Base-by-base conservation (phyloP, 2,329 filamentous ascomycete species). In the Aspergillus neoniger region DNA sequence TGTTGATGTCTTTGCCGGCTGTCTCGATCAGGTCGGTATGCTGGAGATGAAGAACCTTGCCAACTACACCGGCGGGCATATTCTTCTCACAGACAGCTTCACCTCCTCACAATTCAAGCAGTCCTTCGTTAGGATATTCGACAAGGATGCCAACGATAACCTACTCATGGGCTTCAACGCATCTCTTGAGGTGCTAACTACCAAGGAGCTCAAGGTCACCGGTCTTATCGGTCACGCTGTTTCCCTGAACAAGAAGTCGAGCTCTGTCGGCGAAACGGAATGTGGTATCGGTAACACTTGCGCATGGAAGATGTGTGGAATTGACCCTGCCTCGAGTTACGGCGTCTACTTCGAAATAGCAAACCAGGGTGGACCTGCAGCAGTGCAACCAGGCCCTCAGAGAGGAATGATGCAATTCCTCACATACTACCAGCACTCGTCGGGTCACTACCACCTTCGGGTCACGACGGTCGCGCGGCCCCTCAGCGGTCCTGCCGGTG, bases 101-200 rank as follows among this genome's bases (percentile, higher is more conserved):
- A 98, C 94, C 4, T 96, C 95, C 0, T 98, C 94, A 60, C 97
- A 99, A 89, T 99, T 98, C 83, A 97, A 95, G 81, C 95, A 99
- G 76, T 98, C 95, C 0, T 99, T 99, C 72, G 90, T 96, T 55
- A 90, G 96, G 61, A 88, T 99, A 17, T 99, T 99, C 73, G 95
- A 99, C 75, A 97, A 97, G 78, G 95, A 99, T 73, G 91, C 85
- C 1, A 90, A 96, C 61, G 95, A 97, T 67, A 96, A 97, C 74
- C 85, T 99, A 14, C 80, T 96, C 9, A 99, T 99, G 95, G 95
- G 92, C 48, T 99, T 99, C 82, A 99, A 99, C 73, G 95, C 92
- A 32, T 92, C 93, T 10, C 83, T 99, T 12, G 95, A 99, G 77
- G 94, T 98, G 15, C 81, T 99, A 39, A 99, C 95, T 0, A 98